Percentiles rank a stretch among this genome's conserved stretches.
phyloP scores from a whole-genome alignment of 768 basidiomycete species.

The Mycena albidolilacea region DNA sequence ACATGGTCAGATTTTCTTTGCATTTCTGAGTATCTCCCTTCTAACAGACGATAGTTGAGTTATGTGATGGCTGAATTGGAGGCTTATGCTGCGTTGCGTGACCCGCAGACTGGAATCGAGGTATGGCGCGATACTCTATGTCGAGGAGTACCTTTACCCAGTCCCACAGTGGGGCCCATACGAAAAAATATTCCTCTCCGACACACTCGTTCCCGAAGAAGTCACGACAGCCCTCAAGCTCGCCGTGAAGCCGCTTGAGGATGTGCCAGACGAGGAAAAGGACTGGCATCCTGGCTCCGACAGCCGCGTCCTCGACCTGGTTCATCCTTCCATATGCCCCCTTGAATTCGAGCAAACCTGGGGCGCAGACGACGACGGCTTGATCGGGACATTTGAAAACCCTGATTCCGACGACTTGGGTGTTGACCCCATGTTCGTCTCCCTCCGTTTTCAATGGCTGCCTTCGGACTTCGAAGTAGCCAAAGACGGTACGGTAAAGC shows the following conservation, averaged over 20 bases:
- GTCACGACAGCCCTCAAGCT: conserved; percentile 31
- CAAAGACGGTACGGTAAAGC: conserved; percentile 21
- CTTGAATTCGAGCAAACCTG: conserved; percentile 43
- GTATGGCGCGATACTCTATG: conserved; percentile 1
- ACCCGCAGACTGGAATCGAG: conserved; percentile 40
- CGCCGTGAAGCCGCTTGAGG: conserved; percentile 39
- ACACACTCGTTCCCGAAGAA: conserved; percentile 39
- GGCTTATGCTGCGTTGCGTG: conserved; percentile 35
- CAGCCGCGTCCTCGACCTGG: conserved; percentile 49
- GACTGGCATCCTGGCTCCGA: conserved; percentile 53
- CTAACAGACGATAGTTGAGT: conserved; percentile 25
- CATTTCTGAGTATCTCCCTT: background rate
- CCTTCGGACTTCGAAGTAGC: conserved; percentile 39
- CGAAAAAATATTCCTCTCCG: conserved; percentile 43
- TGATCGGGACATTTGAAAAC: background rate
- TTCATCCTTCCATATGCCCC: conserved; percentile 50
- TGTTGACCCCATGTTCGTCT: conserved; percentile 18
- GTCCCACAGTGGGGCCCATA: conserved; percentile 35
- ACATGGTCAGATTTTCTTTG: conserved; percentile 34
- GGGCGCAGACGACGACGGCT: conserved; percentile 15
- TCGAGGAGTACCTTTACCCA: background rate
- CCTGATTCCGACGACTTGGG: conserved; percentile 11
- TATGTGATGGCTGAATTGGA: conserved; percentile 41
- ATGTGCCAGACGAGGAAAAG: conserved; percentile 43
- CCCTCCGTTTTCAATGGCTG: conserved; percentile 36